Percentiles rank a stretch among this genome's conserved stretches.
These are phyloP conservation scores for Monilinia polystroma DNA, from an alignment of 2,329 filamentous ascomycete species.

Conservation along the genomic window DNA sequence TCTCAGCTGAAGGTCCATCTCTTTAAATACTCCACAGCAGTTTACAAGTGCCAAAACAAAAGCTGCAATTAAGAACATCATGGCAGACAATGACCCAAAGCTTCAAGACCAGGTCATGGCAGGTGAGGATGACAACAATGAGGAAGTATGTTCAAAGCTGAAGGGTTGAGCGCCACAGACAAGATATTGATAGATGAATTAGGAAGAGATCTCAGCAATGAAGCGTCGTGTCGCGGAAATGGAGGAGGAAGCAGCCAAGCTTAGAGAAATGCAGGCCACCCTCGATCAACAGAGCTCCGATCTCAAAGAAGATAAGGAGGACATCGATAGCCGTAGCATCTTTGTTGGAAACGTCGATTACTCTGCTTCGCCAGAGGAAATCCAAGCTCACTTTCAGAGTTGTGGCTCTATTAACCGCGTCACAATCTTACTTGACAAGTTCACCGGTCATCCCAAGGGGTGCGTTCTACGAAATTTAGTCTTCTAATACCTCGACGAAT, in stretches of 20 bases:
- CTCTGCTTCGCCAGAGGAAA: constrained; percentile 93
- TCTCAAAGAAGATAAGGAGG: constrained; percentile 88
- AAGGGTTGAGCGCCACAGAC: background rate
- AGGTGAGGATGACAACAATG: constrained; percentile 38
- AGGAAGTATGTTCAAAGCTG: constrained; percentile 35
- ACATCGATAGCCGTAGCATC: constrained; percentile 91
- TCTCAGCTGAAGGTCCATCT: background rate
- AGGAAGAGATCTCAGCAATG: constrained; percentile 84
- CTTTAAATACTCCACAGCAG: background rate
- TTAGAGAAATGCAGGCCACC: constrained; percentile 81
- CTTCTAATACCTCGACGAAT: constrained; percentile 20
- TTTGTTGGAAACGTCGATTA: constrained; percentile 99
- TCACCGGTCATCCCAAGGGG: constrained; percentile 99
- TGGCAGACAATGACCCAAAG: constrained; percentile 37
- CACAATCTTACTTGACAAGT: constrained; percentile 96
- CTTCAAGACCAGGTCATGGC: constrained; percentile 35
- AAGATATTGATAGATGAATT: constrained; percentile 14
- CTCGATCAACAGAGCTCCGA: constrained; percentile 83
- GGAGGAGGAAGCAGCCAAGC: constrained; percentile 84
- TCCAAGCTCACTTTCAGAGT: constrained; percentile 97
- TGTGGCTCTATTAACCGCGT: constrained; percentile 97
- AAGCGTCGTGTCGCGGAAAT: constrained; percentile 84
- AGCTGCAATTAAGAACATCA: constrained; percentile 18
- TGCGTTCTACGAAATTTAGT: constrained; percentile 51
- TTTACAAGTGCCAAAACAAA: background rate